Base-by-base conservation (phyloP, 352 stramenopile species). In the Phytophthora rubi region DNA sequence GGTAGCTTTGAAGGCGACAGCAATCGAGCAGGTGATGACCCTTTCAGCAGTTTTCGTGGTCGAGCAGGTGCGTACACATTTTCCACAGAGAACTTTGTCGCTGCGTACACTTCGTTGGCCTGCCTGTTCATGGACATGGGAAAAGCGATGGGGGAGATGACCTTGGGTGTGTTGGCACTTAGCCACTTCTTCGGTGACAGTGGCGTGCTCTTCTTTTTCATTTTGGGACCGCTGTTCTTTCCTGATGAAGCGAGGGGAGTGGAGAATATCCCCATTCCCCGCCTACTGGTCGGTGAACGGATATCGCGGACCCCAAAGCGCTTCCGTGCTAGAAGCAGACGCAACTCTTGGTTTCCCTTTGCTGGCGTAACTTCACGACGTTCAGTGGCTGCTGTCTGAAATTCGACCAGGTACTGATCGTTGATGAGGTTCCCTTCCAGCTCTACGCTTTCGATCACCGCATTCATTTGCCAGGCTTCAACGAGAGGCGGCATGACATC, bases 381-480 rank as follows among this genome's bases (percentile, higher is more conserved):
- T 32, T 90, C 83, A 21, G 70, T 53, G 6, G 64, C 26, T 18
- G 75, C 76, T 2, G 32, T 15, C 5, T 73, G 56, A 0, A 90
- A 56, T n/a, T 75, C 55, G 0, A 48, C 45, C 1, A 90, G 3
- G 45, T 86, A 77, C 12, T 83, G 64, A 13, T 42, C n/a, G 13
- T 88, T 73, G 32, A 92, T 76, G 21, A 93, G 56, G 56, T 93
- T 93, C 0, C 85, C 85, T 8, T 66, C 57, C 18, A 93, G 30
- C 3, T 93, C 79, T 3, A 93, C 55, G 23, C 23, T 52, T 26
- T 78, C 65, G 6, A 93, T 56, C 48, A 71, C 69, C 0, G 75
- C 71, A n/a, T 89, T 91, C 9, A 62, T 7, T 64, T 78, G 68
- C 59, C 81, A 81, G n/a, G 77, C 65, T 8, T 59, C n/a, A 5